These are phyloP conservation scores for Candida nitratophila DNA, from an alignment of 805 yeast species.

Conservation along the genomic window DNA sequence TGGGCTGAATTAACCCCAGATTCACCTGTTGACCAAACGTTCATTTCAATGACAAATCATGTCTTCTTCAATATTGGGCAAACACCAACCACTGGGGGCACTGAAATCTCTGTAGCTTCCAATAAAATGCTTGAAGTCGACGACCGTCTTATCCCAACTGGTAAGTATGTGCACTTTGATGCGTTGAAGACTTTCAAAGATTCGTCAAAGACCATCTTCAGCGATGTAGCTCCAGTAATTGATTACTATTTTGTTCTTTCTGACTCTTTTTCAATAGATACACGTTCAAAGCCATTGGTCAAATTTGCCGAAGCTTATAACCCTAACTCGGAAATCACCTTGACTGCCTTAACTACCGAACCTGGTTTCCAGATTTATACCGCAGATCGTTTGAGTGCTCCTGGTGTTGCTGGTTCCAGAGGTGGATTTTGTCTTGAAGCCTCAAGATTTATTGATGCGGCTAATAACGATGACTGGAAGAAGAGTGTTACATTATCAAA, in stretches of 20 bases:
- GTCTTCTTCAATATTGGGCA: conserved; percentile 47
- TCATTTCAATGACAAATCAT: conserved; percentile 56
- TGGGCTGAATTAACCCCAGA: conserved; percentile 30
- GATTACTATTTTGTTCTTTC: conserved; percentile 43
- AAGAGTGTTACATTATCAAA: conserved; percentile 37
- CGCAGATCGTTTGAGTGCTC: conserved; percentile 41
- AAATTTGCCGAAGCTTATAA: conserved; percentile 11
- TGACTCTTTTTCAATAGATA: conserved; percentile 31
- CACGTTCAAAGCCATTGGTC: conserved; percentile 15
- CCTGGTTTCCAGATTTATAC: conserved; percentile 64
- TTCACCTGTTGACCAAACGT: conserved; percentile 33
- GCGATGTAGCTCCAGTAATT: conserved; percentile 27
- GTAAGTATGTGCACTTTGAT: conserved; percentile 26
- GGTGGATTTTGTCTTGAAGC: conserved; percentile 61
- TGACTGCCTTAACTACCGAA: conserved; percentile 48
- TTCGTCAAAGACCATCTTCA: conserved; percentile 10
- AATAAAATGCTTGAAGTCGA: conserved; percentile 37
- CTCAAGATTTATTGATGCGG: conserved; percentile 50
- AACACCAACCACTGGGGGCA: conserved; percentile 26
- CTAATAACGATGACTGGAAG: conserved; percentile 39
- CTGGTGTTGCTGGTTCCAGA: conserved; percentile 26
- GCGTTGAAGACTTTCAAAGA: conserved; percentile 21
- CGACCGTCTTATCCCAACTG: conserved; percentile 37
- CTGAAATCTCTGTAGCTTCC: conserved; percentile 31
- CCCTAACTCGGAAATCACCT: conserved; percentile 33